phyloP scores from a whole-genome alignment of 495 filamentous ascomycete species.

The Hapsidospora chrysogenum region DNA sequence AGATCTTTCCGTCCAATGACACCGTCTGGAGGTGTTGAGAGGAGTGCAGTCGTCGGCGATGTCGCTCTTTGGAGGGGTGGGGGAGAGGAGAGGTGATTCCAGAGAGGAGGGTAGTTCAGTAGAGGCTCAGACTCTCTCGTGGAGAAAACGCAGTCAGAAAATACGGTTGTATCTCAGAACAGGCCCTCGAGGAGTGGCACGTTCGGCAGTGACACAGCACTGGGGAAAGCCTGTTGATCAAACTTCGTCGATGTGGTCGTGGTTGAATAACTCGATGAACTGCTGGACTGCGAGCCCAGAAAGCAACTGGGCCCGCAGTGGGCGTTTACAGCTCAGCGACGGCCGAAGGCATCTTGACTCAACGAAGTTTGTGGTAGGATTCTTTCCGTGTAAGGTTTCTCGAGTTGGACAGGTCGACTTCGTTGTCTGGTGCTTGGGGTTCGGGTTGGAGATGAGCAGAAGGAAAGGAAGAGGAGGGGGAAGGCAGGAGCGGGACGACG shows the following conservation, averaged over 20 bases:
- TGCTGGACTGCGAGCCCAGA: slow-evolving; percentile 56
- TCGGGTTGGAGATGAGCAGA: slow-evolving; percentile 16
- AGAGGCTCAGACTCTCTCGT: too few relatives aligned
- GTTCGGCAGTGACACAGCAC: too few relatives aligned
- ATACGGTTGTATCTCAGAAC: too few relatives aligned
- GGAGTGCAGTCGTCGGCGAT: too few relatives aligned
- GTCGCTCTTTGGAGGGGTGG: too few relatives aligned
- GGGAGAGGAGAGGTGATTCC: too few relatives aligned
- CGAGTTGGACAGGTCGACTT: slow-evolving; percentile 43
- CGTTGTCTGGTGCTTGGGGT: slow-evolving; percentile 37
- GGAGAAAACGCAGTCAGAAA: too few relatives aligned
- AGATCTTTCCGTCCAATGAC: too few relatives aligned
- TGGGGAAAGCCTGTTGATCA: slow-evolving; percentile 27
- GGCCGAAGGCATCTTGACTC: slow-evolving; percentile 65
- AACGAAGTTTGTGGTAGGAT: slow-evolving; percentile 50
- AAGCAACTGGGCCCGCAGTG: slow-evolving; percentile 55
- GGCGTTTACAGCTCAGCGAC: slow-evolving; percentile 89
- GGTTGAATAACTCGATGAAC: slow-evolving; percentile 64
- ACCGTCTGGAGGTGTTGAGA: too few relatives aligned
- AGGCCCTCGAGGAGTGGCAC: too few relatives aligned
- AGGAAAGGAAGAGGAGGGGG: slow-evolving; percentile 13
- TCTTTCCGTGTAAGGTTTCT: slow-evolving; percentile 20
- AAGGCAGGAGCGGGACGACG: neutral
- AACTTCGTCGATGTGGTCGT: slow-evolving; percentile 63
- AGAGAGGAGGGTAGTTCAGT: too few relatives aligned